A percentile compares a stretch with the other conserved stretches of the same genome.
These are phyloP conservation scores for Dictyostelium firmibasis DNA, from an alignment of 78 protist genomes.

Conservation along the genomic window DNA sequence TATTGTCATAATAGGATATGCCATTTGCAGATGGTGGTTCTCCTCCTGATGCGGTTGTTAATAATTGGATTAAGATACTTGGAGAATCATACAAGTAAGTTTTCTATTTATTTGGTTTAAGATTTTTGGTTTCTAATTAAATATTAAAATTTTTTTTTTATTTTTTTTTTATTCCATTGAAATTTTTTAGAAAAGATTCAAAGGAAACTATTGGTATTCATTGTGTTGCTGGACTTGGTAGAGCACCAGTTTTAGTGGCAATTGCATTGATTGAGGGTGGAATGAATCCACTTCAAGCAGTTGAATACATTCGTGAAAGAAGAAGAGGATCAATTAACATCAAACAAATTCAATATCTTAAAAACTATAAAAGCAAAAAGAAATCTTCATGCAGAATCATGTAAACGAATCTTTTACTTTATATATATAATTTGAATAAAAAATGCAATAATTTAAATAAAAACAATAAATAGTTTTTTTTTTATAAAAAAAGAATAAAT, in stretches of 20 bases:
- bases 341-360: constrained; percentile 76
- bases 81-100: constrained; percentile 45
- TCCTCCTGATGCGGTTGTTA: constrained; percentile 77
- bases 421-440: neutral
- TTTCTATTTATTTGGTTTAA: neutral
- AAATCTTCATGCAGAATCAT: constrained; percentile 55
- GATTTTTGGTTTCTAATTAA: neutral
- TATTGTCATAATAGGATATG: constrained; percentile 57
- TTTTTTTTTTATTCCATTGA: neutral
- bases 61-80: constrained; percentile 54
- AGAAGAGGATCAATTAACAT: constrained; percentile 81
- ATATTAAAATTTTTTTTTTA: neutral
- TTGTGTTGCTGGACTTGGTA: constrained; percentile 88
- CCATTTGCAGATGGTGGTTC: constrained; percentile 84
- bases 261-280: constrained; percentile 84
- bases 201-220: constrained; percentile 81
- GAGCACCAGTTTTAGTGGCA: constrained; percentile 88
- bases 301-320: constrained; percentile 69
- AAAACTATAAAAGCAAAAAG: constrained; percentile 74
- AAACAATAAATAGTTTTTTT: neutral
- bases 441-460: neutral
- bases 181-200: constrained; percentile 16
- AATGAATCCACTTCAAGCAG: constrained; percentile 75
- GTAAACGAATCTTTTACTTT: constrained; percentile 14
- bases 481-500: too few species aligned